phyloP scores from a whole-genome alignment of 148 eudicot genomes.

The Chenopodium quinoa region DNA sequence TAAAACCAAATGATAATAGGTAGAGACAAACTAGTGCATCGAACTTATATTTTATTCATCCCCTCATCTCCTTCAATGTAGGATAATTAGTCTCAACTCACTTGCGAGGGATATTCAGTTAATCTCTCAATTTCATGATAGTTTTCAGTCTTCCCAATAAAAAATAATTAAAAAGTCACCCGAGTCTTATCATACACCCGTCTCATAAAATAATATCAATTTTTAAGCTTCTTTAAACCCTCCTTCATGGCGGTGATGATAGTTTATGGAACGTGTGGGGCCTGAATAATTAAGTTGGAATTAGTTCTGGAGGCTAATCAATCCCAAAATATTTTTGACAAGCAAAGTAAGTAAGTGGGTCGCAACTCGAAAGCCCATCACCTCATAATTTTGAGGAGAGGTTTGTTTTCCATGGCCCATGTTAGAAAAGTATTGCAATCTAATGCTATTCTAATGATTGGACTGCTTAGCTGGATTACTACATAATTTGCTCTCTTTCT shows the following conservation, averaged over 20 bases:
- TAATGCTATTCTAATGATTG: constrained; percentile 12
- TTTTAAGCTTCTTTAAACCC: background rate
- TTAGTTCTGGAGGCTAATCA: background rate
- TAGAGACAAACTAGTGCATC: too few relatives aligned
- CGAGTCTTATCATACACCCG: too few relatives aligned
- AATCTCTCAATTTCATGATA: too few relatives aligned
- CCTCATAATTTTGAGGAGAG: background rate
- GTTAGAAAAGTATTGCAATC: background rate
- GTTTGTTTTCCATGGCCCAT: background rate
- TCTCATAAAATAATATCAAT: too few relatives aligned
- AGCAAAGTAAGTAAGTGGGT: background rate
- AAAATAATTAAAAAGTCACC: too few relatives aligned
- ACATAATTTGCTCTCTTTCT: background rate
- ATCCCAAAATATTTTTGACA: background rate
- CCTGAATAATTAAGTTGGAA: background rate
- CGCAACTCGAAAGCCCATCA: constrained; percentile 1
- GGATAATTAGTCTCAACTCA: too few relatives aligned
- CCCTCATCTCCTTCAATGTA: too few relatives aligned
- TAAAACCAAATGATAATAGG: too few relatives aligned
- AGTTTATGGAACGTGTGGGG: background rate
- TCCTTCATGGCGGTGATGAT: background rate
- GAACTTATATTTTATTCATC: too few relatives aligned
- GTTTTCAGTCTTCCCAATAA: too few relatives aligned
- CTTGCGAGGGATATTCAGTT: too few relatives aligned
- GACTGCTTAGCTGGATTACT: constrained; percentile 16